A percentile compares a stretch with the other conserved stretches of the same genome.
Evolutionary conservation across 2,329 filamentous ascomycete species (phyloP).

Genomic region (Tolypocladium capitatum): DNA sequence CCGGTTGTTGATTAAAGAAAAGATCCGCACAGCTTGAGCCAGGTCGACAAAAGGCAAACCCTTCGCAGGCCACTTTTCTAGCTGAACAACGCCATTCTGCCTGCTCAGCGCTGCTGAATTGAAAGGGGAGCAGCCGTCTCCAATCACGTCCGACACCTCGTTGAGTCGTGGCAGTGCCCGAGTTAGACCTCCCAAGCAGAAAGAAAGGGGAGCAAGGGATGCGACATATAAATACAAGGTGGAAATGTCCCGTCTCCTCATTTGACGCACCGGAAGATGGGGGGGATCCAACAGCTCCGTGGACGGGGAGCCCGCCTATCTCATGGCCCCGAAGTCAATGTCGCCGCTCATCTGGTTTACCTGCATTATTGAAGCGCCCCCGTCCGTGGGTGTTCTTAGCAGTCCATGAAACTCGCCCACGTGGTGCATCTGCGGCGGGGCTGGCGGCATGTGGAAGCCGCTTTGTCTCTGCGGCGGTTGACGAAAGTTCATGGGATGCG

Average conservation of each 20-base stretch:
- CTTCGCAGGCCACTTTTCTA: background rate
- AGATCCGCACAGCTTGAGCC: background rate
- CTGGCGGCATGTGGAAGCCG: constrained; percentile 17
- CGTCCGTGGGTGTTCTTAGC: constrained; percentile 30
- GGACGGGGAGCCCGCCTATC: background rate
- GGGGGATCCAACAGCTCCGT: background rate
- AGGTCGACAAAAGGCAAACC: background rate
- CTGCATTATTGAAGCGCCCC: constrained; percentile 9
- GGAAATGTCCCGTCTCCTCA: background rate
- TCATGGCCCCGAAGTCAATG: constrained; percentile 12
- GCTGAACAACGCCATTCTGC: background rate
- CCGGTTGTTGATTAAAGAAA: background rate
- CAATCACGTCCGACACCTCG: background rate
- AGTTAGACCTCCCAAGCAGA: background rate
- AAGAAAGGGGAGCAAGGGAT: background rate
- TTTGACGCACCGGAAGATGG: background rate
- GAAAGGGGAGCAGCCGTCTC: background rate
- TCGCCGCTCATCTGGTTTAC: constrained; percentile 16
- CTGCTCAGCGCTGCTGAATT: background rate
- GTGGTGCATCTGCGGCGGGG: constrained; percentile 13
- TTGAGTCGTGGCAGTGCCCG: background rate
- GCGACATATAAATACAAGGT: background rate
- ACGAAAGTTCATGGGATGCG: constrained; percentile 15
- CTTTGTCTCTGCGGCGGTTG: constrained; percentile 16
- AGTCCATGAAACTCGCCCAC: constrained; percentile 34